Conservation (phyloP, 2,329 filamentous ascomycete species). For the Chrysoporthe puriensis region DNA sequence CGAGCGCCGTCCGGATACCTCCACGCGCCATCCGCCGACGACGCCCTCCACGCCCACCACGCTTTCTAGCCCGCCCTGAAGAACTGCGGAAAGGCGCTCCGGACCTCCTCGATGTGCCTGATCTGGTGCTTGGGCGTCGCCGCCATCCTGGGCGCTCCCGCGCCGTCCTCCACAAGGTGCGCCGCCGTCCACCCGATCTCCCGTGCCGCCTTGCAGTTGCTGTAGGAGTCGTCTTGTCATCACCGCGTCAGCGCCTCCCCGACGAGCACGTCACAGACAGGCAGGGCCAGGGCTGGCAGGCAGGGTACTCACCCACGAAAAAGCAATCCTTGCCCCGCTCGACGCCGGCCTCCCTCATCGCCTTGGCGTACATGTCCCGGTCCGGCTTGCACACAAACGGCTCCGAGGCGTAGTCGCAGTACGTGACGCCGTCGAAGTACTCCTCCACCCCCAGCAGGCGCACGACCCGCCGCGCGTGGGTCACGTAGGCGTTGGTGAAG, state of each 20-base stretch:
- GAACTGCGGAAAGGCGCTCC: slow-evolving; percentile 77
- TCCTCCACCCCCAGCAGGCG: slow-evolving; percentile 81
- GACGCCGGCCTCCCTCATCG: slow-evolving; percentile 81
- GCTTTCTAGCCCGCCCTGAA: slow-evolving; percentile 62
- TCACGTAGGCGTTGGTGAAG: slow-evolving; percentile 94
- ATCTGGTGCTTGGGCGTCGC: slow-evolving; percentile 75
- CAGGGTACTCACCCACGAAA: slow-evolving; percentile 75
- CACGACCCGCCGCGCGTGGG: slow-evolving; percentile 81
- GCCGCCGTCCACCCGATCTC: slow-evolving; percentile 83
- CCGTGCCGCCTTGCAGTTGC: slow-evolving; percentile 78
- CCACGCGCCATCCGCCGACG: neutral
- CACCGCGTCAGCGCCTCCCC: neutral
- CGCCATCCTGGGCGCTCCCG: slow-evolving; percentile 63
- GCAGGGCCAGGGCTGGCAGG: too few relatives aligned
- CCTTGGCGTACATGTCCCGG: slow-evolving; percentile 81
- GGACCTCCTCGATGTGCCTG: slow-evolving; percentile 73
- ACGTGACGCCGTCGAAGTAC: slow-evolving; percentile 92
- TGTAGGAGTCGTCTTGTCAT: slow-evolving; percentile 75
- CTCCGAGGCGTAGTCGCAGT: slow-evolving; percentile 79
- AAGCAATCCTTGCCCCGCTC: slow-evolving; percentile 74
- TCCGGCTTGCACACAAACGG: slow-evolving; percentile 87
- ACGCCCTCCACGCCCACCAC: neutral
- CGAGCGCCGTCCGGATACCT: neutral
- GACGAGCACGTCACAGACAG: too few relatives aligned
- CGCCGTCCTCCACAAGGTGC: slow-evolving; percentile 80